Base-by-base conservation (phyloP, 371 early-diverging fungal species). In the Circinella minor region DNA sequence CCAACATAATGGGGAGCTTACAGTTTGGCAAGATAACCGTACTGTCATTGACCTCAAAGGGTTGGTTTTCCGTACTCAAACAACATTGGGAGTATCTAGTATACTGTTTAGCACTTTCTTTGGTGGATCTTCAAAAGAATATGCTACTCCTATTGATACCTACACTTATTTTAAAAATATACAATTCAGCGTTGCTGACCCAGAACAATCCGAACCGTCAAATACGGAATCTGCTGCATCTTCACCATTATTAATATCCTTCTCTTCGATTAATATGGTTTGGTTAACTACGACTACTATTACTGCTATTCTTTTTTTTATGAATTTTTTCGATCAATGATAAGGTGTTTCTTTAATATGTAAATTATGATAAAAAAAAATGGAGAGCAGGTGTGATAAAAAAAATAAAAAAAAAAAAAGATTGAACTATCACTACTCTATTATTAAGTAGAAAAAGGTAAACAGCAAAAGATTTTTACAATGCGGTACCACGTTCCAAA, bases 401-500 rank as follows among this genome's bases (percentile, higher is more conserved):
- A 43, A 9, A 11, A 11, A 43, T 43, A 43, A 11, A 43, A 43
- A 43, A 39, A 39, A 39, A 39, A 43, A 43, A 43, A 13, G 17
- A 51, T 13, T 51, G 51, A 51, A 51, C 15, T 51, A 51, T 51
- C 15, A 51, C 15, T 51, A 51, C 8, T 13, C 1, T 13, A 14
- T 13, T 13, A 17, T 13, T 5, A n/a, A 51, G 17, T 13, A 51
- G 51, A 17, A 51, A 14, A 13, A 15, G 51, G 1, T 11, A 9
- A 43, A 43, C 27, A 27, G 27, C 27, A 3, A 43, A 43, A 43
- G 8, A 5, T 51, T 0, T 15, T 51, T 84, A 92, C 70, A 91
- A 75, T 1, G 92, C 92, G 34, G 96, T 95, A 3, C 96, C 96
- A 72, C 96, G 89, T 73, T 95, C 96, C 71, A 95, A 88, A 70